These are phyloP conservation scores for Gillenia trifoliata DNA, from an alignment of 306 rosid species.

Conservation along the genomic window DNA sequence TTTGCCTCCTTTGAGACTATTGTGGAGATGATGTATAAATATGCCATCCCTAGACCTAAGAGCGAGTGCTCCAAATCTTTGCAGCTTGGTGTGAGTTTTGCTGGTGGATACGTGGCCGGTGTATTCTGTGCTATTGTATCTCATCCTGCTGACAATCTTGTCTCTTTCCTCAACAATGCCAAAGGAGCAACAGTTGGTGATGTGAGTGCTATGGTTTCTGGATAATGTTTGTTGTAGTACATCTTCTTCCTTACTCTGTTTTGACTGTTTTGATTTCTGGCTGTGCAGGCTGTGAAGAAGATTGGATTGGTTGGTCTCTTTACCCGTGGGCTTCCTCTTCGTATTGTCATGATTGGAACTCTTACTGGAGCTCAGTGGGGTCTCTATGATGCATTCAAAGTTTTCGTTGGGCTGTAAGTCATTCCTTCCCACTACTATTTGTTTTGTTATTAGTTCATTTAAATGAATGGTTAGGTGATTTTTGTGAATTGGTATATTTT, in stretches of 20 bases:
- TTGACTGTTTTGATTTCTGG: background rate
- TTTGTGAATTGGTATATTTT: conserved; percentile 11
- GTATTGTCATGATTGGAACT: conserved; percentile 95
- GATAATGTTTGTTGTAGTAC: background rate
- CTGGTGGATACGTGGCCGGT: conserved; percentile 94
- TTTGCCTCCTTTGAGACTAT: conserved; percentile 92
- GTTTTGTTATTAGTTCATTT: background rate
- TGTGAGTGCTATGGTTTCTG: conserved; percentile 42
- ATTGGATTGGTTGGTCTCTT: conserved; percentile 73
- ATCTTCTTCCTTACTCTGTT: background rate
- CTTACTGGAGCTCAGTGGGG: conserved; percentile 99
- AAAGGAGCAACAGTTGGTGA: conserved; percentile 96
- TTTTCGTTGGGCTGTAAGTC: conserved; percentile 88
- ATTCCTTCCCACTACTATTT: background rate
- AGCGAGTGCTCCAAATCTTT: conserved; percentile 70
- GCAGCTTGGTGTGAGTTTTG: conserved; percentile 94
- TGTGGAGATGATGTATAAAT: conserved; percentile 73
- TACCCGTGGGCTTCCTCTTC: conserved; percentile 96
- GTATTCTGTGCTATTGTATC: conserved; percentile 92
- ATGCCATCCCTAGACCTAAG: conserved; percentile 77
- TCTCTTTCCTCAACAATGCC: conserved; percentile 94
- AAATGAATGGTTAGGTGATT: background rate
- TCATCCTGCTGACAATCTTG: conserved; percentile 98
- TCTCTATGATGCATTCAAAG: conserved; percentile 92
- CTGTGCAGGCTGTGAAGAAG: conserved; percentile 79